A percentile compares a stretch with the other conserved stretches of the same genome.
Evolutionary conservation across 2,329 filamentous ascomycete genomes (phyloP).

Genomic region (Aaosphaeria arxii): DNA sequence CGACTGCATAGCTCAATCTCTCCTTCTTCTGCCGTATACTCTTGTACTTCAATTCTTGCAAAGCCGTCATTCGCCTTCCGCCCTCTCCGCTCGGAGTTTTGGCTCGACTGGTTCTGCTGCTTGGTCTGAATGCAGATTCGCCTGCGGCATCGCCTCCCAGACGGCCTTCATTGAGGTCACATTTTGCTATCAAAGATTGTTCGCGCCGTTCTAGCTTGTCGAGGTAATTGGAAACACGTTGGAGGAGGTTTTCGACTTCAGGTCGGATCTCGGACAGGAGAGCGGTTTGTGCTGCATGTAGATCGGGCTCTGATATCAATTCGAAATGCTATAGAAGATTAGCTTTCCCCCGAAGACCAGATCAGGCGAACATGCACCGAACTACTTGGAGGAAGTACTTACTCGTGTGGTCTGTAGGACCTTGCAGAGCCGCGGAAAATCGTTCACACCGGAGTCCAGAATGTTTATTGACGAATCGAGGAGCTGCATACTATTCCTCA

Average conservation of each 20-base stretch:
- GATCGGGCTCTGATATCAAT: slow-evolving; percentile 79
- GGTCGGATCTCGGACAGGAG: slow-evolving; percentile 88
- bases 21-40: slow-evolving; percentile 79
- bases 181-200: slow-evolving; percentile 76
- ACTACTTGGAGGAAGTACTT: slow-evolving; percentile 17
- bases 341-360: no score
- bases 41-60: slow-evolving; percentile 59
- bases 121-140: slow-evolving; percentile 20
- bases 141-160: slow-evolving; percentile 41
- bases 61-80: slow-evolving; percentile 36
- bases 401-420: slow-evolving; percentile 63
- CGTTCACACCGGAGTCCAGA: slow-evolving; percentile 60
- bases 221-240: slow-evolving; percentile 77
- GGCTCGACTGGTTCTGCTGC: slow-evolving; percentile 17
- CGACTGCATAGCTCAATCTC: slow-evolving; percentile 80
- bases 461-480: slow-evolving; percentile 63
- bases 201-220: slow-evolving; percentile 81
- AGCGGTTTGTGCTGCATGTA: slow-evolving; percentile 77
- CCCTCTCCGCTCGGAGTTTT: slow-evolving; percentile 21
- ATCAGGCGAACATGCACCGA: no score
- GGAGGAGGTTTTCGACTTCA: slow-evolving; percentile 74
- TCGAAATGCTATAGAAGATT: slow-evolving; percentile 73
- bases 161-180: slow-evolving; percentile 77
- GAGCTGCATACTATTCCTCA: slow-evolving; percentile 59
- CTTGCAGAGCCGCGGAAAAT: slow-evolving; percentile 61